Evolutionary conservation across 306 rosid genomes (phyloP), one percentile per base, ranked within the genome.

Genomic region (Dicorynia guianensis): DNA sequence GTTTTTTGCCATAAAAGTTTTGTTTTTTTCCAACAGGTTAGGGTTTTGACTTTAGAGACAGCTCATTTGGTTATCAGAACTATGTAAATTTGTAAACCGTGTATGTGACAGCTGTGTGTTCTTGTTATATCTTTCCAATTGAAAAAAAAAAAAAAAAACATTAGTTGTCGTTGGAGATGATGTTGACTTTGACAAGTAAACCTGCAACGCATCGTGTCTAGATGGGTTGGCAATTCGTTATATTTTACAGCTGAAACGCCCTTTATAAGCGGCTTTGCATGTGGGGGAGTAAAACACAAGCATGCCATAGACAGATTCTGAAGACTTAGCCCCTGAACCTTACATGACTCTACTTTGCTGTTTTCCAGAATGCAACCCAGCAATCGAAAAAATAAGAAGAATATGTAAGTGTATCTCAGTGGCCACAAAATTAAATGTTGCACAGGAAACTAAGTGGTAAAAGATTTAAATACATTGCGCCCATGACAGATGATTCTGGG

Each of bases 21-120:
- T 30, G 39, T 49, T 73, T 69, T 80, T 66, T 39, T 54, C 78
- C 78, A 62, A 83, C 78, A 74, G 44, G 78, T 72, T 71, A 25
- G 30, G 30, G 30, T 25, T 25, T 25, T 25, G 30, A 25, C 30
- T 25, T 25, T 25, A 44, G 77, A 20, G 67, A 71, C 11, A 40
- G 15, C 76, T 67, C 80, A 75, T 82, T 60, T 66, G 67, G 53
- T 65, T 72, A 63, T 71, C 7, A 74, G 82, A 80, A 81, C 60
- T 70, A 77, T 85, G 89, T 89, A 89, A 82, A 89, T 82, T 76
- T 82, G 64, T 75, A 81, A 71, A 47, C 82, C 14, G 67, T 66
- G 52, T 38, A 63, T 25, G 30, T 25, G 30, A 25, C 52, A 58
- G 69, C 19, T 73, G 50, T 55, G 63, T 69, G 58, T 80, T 66